Evolutionary conservation across 2,329 filamentous ascomycete genomes (phyloP).

Genomic region (Myrmaecium sp.): DNA sequence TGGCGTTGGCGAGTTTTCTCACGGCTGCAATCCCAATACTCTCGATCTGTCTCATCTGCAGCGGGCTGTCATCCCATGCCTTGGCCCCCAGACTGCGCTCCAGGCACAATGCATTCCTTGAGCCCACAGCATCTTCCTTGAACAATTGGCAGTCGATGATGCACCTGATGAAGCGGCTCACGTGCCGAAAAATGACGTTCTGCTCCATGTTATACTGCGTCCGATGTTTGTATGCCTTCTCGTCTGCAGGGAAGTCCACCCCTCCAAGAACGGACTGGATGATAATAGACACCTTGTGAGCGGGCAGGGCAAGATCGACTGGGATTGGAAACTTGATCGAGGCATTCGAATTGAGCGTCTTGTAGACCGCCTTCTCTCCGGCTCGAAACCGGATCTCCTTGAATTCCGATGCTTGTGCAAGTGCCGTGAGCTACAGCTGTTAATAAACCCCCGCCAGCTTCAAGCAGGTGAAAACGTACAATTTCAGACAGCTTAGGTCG

Average conservation of each 20-base stretch:
- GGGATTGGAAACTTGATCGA: slow-evolving; percentile 57
- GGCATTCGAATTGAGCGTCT: slow-evolving; percentile 51
- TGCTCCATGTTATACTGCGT: slow-evolving; percentile 45
- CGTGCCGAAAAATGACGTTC: slow-evolving; percentile 46
- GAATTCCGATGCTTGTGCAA: slow-evolving; percentile 58
- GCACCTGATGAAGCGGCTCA: slow-evolving; percentile 55
- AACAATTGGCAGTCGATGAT: slow-evolving; percentile 56
- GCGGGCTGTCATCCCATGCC: slow-evolving; percentile 65
- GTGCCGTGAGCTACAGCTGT: slow-evolving; percentile 43
- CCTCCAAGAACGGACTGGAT: slow-evolving; percentile 60
- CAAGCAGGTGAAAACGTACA: slow-evolving; percentile 30
- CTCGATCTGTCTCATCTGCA: slow-evolving; percentile 70
- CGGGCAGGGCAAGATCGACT: slow-evolving; percentile 44
- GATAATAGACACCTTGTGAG: slow-evolving; percentile 62
- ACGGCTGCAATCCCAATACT: slow-evolving; percentile 61
- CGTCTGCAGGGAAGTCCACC: slow-evolving; percentile 35
- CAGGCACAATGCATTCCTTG: slow-evolving; percentile 57
- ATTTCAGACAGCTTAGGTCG: slow-evolving; percentile 49
- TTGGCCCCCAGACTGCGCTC: slow-evolving; percentile 58
- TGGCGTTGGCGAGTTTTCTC: slow-evolving; percentile 54
- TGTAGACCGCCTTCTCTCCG: slow-evolving; percentile 52
- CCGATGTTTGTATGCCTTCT: slow-evolving; percentile 38
- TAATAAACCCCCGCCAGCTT: no score
- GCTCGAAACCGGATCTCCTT: slow-evolving; percentile 53
- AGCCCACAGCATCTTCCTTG: slow-evolving; percentile 46